Evolutionary conservation across 306 rosid species (phyloP).

Genomic region (Castanopsis chinensis): DNA sequence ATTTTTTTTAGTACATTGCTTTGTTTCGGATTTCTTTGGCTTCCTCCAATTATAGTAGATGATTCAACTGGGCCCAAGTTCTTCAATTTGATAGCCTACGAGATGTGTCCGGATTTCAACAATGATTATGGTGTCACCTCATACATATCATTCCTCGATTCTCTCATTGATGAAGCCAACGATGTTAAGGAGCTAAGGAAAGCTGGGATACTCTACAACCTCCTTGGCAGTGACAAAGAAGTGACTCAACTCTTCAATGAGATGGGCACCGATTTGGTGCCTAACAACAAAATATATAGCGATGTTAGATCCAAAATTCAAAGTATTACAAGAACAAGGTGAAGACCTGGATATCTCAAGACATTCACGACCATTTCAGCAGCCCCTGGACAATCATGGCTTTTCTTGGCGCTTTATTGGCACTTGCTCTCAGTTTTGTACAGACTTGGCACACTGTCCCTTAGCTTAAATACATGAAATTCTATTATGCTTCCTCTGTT

Average conservation of each 20-base stretch:
- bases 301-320: background rate
- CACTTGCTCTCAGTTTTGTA: background rate
- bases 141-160: conserved; percentile 28
- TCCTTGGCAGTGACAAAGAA: conserved; percentile 37
- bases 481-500: too few species aligned
- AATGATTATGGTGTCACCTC: conserved; percentile 29
- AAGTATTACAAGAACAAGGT: background rate
- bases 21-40: background rate
- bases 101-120: conserved; percentile 35
- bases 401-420: background rate
- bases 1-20: background rate
- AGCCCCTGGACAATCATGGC: conserved; percentile 28
- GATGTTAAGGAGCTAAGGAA: conserved; percentile 28
- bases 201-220: conserved; percentile 18
- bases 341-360: conserved; percentile 27
- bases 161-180: conserved; percentile 32
- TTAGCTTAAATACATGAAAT: too few species aligned
- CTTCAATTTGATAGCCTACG: conserved; percentile 34
- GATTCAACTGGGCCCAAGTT: conserved; percentile 8
- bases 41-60: conserved; percentile 14
- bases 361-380: conserved; percentile 19
- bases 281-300: background rate
- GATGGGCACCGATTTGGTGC: conserved; percentile 26
- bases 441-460: background rate
- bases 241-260: conserved; percentile 38